Base-by-base conservation (phyloP, 23 red algal species). In the Chondrus crispus region DNA sequence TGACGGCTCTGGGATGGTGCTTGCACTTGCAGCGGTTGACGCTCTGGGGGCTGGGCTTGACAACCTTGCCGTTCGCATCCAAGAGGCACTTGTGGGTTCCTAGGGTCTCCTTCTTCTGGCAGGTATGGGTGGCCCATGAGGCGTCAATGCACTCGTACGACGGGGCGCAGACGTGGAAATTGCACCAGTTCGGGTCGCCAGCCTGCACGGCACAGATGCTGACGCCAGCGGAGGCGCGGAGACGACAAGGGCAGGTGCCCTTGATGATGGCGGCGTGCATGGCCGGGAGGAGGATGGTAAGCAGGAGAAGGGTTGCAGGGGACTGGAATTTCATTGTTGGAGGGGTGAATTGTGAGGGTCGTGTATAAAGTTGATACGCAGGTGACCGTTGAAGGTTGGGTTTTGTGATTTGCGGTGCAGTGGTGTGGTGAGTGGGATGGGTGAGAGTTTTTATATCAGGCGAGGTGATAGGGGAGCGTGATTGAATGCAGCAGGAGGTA, bases 221-320 rank as follows among this genome's bases (percentile, higher is more conserved):
- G 29, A 90, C 35, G 30, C 64, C 80, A 1, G 68, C 50, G 6
- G 71, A 46, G 18, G 22, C 49, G 45, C 73, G 52, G 28, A 60
- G 55, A n/a, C 87, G 87, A 63, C 87, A 90, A 1, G 87, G 87
- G 73, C 87, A 90, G 54, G 87, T 90, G 60, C 26, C 26, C 35
- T 66, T 66, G 60, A 6, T n/a, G 60, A 32, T 32, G 60, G 60
- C 60, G 8, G 60, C 26, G 7, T 66, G 8, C 26, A 66, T 7
- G 60, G 8, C 26, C 8, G 58, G 60, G 60, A 66, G 26, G 60
- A 66, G 60, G 60, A n/a, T 32, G 60, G 26, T 32, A 66, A 66
- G 60, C 26, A n/a, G 7, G 60, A 66, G 18, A 32, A 66, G 8
- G 1, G 35, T 7, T 9, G 60, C 18, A 32, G 60, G 6, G 60